Conservation (phyloP, 148 eudicot species). For the Rhododendron henanense region DNA sequence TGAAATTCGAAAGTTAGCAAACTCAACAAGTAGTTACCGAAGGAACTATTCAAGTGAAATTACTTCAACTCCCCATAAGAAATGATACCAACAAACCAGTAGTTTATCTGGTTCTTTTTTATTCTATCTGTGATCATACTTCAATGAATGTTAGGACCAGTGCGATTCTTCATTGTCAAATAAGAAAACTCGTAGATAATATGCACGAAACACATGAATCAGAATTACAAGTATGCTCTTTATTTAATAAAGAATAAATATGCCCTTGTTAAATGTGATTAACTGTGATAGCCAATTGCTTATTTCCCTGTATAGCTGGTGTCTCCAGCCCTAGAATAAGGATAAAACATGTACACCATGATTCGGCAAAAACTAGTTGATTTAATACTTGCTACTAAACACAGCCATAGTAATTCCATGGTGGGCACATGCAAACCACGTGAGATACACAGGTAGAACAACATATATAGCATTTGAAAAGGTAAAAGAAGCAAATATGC, state of each 20-base stretch:
- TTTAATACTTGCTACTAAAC: background rate
- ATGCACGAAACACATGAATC: background rate
- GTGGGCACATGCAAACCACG: background rate
- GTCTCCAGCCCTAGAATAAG: background rate
- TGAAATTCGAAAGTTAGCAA: background rate
- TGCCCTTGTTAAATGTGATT: background rate
- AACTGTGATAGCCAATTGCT: background rate
- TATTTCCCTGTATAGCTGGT: background rate
- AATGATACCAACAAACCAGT: background rate
- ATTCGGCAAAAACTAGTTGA: background rate
- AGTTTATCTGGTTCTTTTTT: background rate
- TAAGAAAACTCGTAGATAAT: background rate
- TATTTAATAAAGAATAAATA: background rate
- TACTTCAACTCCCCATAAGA: constrained; percentile 8
- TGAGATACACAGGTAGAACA: background rate
- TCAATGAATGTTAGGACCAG: background rate
- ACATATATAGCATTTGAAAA: constrained; percentile 5
- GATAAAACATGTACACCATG: background rate
- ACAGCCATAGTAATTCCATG: background rate
- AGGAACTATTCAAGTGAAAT: constrained; percentile 1
- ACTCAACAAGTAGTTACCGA: background rate
- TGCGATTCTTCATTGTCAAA: background rate
- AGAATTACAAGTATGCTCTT: background rate
- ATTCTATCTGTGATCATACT: background rate
- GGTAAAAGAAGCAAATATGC: constrained; percentile 13